Conservation (phyloP, 1,284 basidiomycete genomes). For the Ustilago lituana region DNA sequence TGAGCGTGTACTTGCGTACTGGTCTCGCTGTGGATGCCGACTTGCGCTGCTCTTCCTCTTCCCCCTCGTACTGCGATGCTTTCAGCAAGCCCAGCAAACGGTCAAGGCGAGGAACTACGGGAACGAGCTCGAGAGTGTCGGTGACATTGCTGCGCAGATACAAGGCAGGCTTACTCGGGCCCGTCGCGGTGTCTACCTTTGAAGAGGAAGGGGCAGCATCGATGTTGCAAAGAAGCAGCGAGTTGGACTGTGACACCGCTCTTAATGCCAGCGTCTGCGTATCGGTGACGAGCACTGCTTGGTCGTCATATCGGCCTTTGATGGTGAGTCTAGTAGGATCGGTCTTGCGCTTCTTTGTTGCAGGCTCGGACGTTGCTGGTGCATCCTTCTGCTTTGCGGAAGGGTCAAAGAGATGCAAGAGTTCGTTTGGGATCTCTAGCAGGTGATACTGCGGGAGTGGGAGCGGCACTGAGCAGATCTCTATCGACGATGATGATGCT, state of each 20-base stretch:
- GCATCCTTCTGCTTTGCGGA: conserved; percentile 11
- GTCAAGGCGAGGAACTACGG: conserved; percentile 51
- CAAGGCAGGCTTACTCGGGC: conserved; percentile 19
- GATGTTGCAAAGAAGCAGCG: conserved; percentile 55
- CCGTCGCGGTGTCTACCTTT: neutral
- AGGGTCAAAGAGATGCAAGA: conserved; percentile 40
- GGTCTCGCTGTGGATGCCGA: conserved; percentile 4
- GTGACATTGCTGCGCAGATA: conserved; percentile 51
- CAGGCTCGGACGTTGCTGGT: conserved; percentile 8
- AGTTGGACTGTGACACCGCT: conserved; percentile 61
- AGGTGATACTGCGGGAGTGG: conserved; percentile 42
- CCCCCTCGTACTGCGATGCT: conserved; percentile 49
- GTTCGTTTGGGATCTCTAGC: conserved; percentile 52
- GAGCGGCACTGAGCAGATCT: conserved; percentile 25
- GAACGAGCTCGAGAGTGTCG: conserved; percentile 58
- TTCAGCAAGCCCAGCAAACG: conserved; percentile 54
- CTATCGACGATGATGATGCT: conserved; percentile 26
- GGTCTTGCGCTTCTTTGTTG: conserved; percentile 30
- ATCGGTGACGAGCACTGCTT: conserved; percentile 60
- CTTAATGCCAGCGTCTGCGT: conserved; percentile 57
- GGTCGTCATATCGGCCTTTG: conserved; percentile 59
- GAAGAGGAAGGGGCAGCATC: conserved; percentile 8
- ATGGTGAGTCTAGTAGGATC: conserved; percentile 44
- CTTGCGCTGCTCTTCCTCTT: conserved; percentile 29
- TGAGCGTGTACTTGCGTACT: conserved; percentile 52